Evolutionary conservation across 2,329 filamentous ascomycete genomes (phyloP).

Genomic region (Paracorniculantispora psalliotae): DNA sequence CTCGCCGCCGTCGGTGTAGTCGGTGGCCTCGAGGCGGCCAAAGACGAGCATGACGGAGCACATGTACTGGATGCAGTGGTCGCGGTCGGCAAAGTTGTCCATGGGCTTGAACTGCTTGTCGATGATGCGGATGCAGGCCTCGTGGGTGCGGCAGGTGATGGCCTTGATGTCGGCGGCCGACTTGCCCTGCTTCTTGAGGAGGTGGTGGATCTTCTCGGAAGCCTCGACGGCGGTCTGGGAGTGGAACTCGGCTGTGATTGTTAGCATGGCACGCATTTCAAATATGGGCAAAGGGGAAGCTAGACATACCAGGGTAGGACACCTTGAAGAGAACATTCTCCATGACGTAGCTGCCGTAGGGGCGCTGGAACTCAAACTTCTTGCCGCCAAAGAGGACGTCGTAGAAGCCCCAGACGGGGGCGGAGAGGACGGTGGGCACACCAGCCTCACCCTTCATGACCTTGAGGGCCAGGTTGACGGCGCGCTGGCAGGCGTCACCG

Average conservation of each 20-base stretch:
- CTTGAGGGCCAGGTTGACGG: conserved; percentile 86
- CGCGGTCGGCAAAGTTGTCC: conserved; percentile 99
- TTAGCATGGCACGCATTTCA: background rate
- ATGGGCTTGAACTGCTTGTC: conserved; percentile 99
- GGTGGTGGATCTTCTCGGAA: conserved; percentile 79
- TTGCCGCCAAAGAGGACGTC: conserved; percentile 96
- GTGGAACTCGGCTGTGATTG: conserved; percentile 75
- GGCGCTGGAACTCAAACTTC: conserved; percentile 91
- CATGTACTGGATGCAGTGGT: conserved; percentile 99
- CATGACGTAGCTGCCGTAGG: conserved; percentile 98
- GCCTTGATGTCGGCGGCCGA: conserved; percentile 88
- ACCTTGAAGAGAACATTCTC: conserved; percentile 99
- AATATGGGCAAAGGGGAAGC: background rate
- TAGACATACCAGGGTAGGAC: conserved; percentile 76
- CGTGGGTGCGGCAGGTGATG: conserved; percentile 92
- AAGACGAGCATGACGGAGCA: conserved; percentile 92
- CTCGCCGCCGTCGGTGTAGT: conserved; percentile 91
- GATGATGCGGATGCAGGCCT: conserved; percentile 97
- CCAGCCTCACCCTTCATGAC: conserved; percentile 88
- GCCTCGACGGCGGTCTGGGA: conserved; percentile 97
- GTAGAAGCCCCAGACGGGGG: conserved; percentile 96
- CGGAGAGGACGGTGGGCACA: conserved; percentile 86
- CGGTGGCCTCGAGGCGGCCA: conserved; percentile 84
- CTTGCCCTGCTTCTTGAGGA: conserved; percentile 81
- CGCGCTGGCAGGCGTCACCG: conserved; percentile 93